Conservation (phyloP, 2,329 filamentous ascomycete genomes). For the Phyllosticta ampelicida region DNA sequence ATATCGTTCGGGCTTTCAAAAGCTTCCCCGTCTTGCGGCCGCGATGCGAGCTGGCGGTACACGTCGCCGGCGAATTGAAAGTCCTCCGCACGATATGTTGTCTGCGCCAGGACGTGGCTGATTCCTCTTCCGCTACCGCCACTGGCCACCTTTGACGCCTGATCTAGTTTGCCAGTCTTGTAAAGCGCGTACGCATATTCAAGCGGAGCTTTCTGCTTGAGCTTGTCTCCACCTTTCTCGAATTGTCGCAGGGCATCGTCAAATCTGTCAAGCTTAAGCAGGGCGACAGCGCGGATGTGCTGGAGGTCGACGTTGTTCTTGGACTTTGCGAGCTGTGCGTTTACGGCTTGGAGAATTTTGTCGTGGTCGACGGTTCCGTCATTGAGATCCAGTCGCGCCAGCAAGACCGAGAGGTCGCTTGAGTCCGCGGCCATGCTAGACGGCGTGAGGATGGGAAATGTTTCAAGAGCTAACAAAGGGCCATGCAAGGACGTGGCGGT, state of each 20-base stretch:
- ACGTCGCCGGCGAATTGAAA: slow-evolving; percentile 56
- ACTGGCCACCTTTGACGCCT: slow-evolving; percentile 47
- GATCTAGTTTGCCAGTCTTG: slow-evolving; percentile 59
- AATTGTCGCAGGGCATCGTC: slow-evolving; percentile 63
- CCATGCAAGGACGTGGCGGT: slow-evolving; percentile 7
- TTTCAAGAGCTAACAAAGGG: background rate
- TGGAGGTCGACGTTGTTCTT: slow-evolving; percentile 51
- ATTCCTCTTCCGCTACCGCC: slow-evolving; percentile 38
- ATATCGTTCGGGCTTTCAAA: slow-evolving; percentile 62
- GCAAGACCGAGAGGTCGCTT: slow-evolving; percentile 41
- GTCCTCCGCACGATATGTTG: slow-evolving; percentile 54
- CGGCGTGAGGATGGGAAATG: background rate
- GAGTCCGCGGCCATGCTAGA: slow-evolving; percentile 29
- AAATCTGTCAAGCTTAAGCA: slow-evolving; percentile 74
- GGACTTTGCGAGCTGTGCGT: slow-evolving; percentile 46
- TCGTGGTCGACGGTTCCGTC: slow-evolving; percentile 50
- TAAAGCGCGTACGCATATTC: slow-evolving; percentile 78
- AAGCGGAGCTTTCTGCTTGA: slow-evolving; percentile 51
- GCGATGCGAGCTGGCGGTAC: slow-evolving; percentile 49
- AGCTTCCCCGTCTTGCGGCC: slow-evolving; percentile 29
- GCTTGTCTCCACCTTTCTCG: slow-evolving; percentile 48
- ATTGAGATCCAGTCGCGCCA: slow-evolving; percentile 47
- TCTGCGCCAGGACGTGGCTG: slow-evolving; percentile 51
- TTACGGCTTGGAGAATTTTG: slow-evolving; percentile 57
- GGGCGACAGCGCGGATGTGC: slow-evolving; percentile 60